Base-by-base conservation (phyloP, 768 basidiomycete genomes). In the Galerina marginata region DNA sequence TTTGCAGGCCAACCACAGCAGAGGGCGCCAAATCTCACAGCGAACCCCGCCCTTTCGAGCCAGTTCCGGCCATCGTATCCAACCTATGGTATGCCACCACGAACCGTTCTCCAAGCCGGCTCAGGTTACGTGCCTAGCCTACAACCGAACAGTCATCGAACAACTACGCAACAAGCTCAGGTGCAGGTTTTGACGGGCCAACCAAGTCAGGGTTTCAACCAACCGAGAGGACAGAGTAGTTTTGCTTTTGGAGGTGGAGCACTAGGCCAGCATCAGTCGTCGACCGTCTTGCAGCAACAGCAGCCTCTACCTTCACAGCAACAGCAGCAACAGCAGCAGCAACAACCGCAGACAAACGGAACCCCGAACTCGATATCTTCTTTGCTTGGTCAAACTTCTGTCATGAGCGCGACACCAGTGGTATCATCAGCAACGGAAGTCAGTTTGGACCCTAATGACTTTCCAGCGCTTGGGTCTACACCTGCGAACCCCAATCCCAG, bases 361-460 rank as follows among this genome's bases (percentile, higher is more conserved):
- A 77, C 79, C 15, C 79, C 83, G 46, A 79, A 74, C 55, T 71
- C 81, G 54, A 71, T 89, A 53, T 83, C 81, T 20, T 83, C 85
- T 20, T 86, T 89, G 71, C 75, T 89, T 26, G 65, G 78, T 37
- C 84, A 83, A 74, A 83, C 77, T 67, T 81, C 82, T 15, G 79
- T 72, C 69, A 80, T 77, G 29, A 78, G 81, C 44, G 81, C 76
- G 57, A 83, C 87, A 39, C 84, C 86, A 48, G 86, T 86, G 49
- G 83, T 80, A 61, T 87, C 86, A 52, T 89, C 89, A 26, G 79
- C 84, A 37, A 88, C 83, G 72, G 92, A 93, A 70, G 87, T 91
- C 59, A 89, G 88, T 16, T 85, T 93, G 40, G 92, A 93, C 79
- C 91, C 87, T 36, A 92, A 91, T 69, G 92, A 93, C 74, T 93